Base-by-base conservation (phyloP, 139 green algal species). In the Chlamydomonas applanata region DNA sequence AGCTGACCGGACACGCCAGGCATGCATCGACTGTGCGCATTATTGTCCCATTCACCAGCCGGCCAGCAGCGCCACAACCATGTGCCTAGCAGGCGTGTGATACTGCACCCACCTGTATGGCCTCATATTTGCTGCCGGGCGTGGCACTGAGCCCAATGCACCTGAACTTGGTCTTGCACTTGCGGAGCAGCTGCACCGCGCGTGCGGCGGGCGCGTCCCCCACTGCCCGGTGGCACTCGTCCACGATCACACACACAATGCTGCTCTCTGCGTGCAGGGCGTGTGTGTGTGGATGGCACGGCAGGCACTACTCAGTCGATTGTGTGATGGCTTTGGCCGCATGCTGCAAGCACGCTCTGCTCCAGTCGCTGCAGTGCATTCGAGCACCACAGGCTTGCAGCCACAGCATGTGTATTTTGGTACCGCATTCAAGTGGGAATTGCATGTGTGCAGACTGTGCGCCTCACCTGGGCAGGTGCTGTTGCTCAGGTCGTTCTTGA, bases 141-240 rank as follows among this genome's bases (percentile, higher is more conserved):
- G 95, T 99, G 13, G 95, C 95, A 30, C 75, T 93, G 36, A 99
- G 89, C 0, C 89, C 95, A 62, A 99, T 71, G 54, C 96, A 72
- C 17, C 95, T 86, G 56, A 95, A 93, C 61, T 87, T 84, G 20
- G 35, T 66, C 25, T 74, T 77, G 0, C 44, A 30, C 25, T 83
- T 44, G 25, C 63, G 73, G 83, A 98, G 75, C 70, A 81, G 57
- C 45, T 82, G 54, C n/a, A 93, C 52, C 11, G 88, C 85, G 22
- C 82, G 53, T 9, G 57, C 67, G 5, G 57, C 57, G 2, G 66
- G 35, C 3, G 72, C 79, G 34, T 95, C 92, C 9, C 94, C 93
- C 20, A 78, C 83, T 4, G 91, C 84, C 0, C 86, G 76, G 79
- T 99, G 95, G 81, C 93, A 97, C 80, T 99, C 95, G 77, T 98